Evolutionary conservation across 495 filamentous ascomycete genomes (phyloP).

Genomic region (Glarea lozoyensis): DNA sequence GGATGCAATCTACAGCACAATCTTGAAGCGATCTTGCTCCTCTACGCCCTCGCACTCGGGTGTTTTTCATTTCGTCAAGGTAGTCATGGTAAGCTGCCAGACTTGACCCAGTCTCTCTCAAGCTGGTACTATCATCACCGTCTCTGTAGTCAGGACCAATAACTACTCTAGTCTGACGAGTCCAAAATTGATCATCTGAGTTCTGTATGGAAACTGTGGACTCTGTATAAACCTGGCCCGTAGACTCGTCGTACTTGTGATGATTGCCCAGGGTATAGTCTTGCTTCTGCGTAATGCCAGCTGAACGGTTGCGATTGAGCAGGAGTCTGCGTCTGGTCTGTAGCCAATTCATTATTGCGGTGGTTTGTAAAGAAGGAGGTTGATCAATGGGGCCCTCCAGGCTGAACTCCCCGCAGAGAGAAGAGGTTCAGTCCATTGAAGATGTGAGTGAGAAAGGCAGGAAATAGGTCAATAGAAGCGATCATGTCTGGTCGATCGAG

Average conservation of each 20-base stretch:
- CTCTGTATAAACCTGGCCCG: constrained; percentile 15
- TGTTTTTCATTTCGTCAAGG: neutral
- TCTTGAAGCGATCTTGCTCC: constrained; percentile 14
- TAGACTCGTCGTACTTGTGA: constrained; percentile 11
- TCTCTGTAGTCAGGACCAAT: neutral
- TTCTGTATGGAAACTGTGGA: constrained; percentile 6
- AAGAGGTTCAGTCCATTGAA: too few relatives aligned
- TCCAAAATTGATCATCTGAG: constrained; percentile 12
- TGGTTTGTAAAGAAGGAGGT: too few relatives aligned
- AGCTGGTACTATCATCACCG: too few relatives aligned
- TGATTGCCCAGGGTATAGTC: neutral
- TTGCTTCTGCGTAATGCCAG: neutral
- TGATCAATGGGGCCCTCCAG: too few relatives aligned
- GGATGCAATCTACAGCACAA: constrained; percentile 5
- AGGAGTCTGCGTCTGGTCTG: neutral
- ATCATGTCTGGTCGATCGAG: too few relatives aligned
- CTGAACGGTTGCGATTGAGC: neutral
- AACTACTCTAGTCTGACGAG: neutral
- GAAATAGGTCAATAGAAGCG: too few relatives aligned
- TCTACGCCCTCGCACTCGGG: neutral
- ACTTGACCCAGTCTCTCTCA: neutral
- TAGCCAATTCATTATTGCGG: constrained; percentile 4
- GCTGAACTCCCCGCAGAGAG: too few relatives aligned
- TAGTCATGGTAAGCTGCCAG: neutral
- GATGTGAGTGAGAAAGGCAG: too few relatives aligned